A percentile compares a stretch with the other conserved stretches of the same genome.
These are phyloP conservation scores for Isoetes taiwanensis DNA, from an alignment of 75 land plant species.

Conservation along the genomic window DNA sequence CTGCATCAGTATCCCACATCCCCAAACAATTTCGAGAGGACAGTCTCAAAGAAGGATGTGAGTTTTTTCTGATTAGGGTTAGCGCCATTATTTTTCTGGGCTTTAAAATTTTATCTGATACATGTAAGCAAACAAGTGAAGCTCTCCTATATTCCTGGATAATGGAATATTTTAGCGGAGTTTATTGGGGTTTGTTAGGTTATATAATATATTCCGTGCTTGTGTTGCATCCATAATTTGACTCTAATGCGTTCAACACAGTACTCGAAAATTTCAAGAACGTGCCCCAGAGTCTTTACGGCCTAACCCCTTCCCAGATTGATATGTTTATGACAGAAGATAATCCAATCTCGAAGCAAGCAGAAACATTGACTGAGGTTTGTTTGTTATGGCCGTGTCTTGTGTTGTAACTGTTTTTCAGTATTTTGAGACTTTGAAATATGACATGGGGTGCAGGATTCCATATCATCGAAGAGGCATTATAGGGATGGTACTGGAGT, in stretches of 20 bases:
- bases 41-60: constrained; percentile 62
- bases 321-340: constrained; percentile 84
- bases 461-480: constrained; percentile 53
- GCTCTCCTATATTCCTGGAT: background rate
- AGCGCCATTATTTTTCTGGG: background rate
- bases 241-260: constrained; percentile 6
- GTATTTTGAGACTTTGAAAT: background rate
- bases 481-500: constrained; percentile 57
- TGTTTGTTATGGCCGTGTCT: background rate
- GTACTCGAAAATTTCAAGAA: constrained; percentile 73
- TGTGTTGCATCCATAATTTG: background rate
- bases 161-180: background rate
- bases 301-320: constrained; percentile 66
- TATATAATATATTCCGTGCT: background rate
- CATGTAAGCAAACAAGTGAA: background rate
- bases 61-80: background rate
- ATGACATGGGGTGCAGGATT: constrained; percentile 31
- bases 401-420: background rate
- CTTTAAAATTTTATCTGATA: background rate
- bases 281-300: constrained; percentile 52
- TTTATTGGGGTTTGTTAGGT: background rate
- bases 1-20: too few relatives aligned
- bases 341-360: constrained; percentile 38
- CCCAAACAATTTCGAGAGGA: constrained; percentile 76
- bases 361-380: constrained; percentile 57